Evolutionary conservation across 805 yeast species (phyloP), one percentile per base, ranked within the genome.

Genomic region (Cyberlindnera mycetangii): DNA sequence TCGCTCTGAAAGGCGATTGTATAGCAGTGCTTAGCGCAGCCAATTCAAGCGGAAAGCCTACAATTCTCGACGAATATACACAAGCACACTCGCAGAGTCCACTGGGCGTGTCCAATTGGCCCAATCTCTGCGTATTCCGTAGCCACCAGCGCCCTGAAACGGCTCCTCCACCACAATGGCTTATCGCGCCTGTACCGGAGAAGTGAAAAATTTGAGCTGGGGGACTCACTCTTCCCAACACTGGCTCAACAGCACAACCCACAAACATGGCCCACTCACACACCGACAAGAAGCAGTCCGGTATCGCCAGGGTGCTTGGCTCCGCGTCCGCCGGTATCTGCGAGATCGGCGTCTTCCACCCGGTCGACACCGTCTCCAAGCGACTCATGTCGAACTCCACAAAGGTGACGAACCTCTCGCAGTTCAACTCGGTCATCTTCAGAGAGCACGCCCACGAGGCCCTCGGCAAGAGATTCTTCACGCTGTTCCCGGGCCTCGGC

Each of bases 241-340:
- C 16, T 7, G 14, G 7, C 14, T 28, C 16, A 7, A 28, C 9
- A 28, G 15, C 27, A 33, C 28, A 7, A 22, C 7, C 32, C 14
- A 10, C 32, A 6, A 28, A 11, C 16, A 56, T 56, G 61, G 48
- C 61, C 3, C 57, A 54, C 34, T 35, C 66, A 31, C 52, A 61
- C 32, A 39, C 64, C 8, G 93, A 89, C 62, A 89, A 83, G 75
- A 85, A 85, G 66, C 90, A 92, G 70, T 83, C 95, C 38, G 98
- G 88, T 44, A 55, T 73, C 37, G 96, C 99, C 58, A 81, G 98
- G 68, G 83, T 92, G 34, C 74, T 93, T 37, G 99, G 99, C 37
- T 92, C 98, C 30, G 99, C 98, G 15, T 77, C 95, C 17, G 99
- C 99, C 33, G 99, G 99, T 59, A 87, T 93, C 64, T 80, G 95